phyloP scores from a whole-genome alignment of 441 rosid species.

The Erysimum cheiri region DNA sequence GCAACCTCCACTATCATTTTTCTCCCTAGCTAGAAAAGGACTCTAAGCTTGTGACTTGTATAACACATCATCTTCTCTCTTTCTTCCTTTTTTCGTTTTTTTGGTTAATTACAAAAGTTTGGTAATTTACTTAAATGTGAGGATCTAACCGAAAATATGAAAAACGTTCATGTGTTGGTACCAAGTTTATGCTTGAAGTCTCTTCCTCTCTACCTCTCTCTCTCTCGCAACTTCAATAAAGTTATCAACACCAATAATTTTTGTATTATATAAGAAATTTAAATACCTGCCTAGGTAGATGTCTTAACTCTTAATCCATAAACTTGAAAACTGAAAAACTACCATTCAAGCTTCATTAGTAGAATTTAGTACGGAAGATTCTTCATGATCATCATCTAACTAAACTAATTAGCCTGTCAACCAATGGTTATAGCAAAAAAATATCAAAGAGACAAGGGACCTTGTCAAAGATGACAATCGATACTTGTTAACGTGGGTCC shows the following conservation, averaged over 20 bases:
- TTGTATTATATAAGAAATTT: conserved; percentile 9
- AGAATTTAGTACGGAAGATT: conserved; percentile 3
- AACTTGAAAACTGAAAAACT: conserved; percentile 2
- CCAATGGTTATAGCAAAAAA: conserved; percentile 2
- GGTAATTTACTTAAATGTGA: not conserved
- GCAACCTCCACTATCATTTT: conserved; percentile 32
- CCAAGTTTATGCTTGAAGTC: conserved; percentile 33
- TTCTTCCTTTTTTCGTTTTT: conserved; percentile 15
- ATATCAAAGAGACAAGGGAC: conserved; percentile 28
- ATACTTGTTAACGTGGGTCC: conserved; percentile 35
- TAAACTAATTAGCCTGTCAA: not conserved
- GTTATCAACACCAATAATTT: not conserved
- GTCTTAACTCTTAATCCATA: conserved; percentile 30
- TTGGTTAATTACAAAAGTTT: conserved; percentile 1
- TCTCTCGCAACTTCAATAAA: conserved; percentile 4
- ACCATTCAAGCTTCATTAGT: not conserved
- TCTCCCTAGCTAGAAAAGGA: conserved; percentile 34
- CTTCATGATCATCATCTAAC: conserved; percentile 18
- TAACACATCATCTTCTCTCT: conserved; percentile 14
- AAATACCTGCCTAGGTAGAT: not conserved
- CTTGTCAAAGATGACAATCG: conserved; percentile 36
- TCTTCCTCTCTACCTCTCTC: conserved; percentile 21
- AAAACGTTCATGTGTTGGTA: conserved; percentile 21
- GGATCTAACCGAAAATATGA: conserved; percentile 7
- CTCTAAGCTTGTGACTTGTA: conserved; percentile 31